Base-by-base conservation (phyloP, 1,284 basidiomycete genomes). In the Austroboletus novae-zelandiae region DNA sequence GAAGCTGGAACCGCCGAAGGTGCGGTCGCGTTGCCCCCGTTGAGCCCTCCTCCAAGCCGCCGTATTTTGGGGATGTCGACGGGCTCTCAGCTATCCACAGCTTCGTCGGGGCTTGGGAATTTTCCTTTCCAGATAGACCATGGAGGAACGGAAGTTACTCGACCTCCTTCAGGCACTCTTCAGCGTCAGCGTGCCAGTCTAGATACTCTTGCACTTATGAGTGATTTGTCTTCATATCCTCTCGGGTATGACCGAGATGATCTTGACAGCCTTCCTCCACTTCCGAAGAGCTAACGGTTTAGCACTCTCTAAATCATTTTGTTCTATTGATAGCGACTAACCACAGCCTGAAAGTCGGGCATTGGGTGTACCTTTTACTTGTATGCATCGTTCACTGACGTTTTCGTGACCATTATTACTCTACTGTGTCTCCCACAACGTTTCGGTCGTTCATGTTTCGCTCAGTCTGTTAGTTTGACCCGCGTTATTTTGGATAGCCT, bases 111-210 rank as follows among this genome's bases (percentile, higher is more conserved):
- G 39, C 74, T 86, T 53, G 85, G 82, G 31, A 87, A 79, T 49
- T 91, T 90, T 76, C 83, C 86, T 34, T 91, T 91, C 79, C 88
- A 90, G 55, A 89, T 91, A 62, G 87, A 89, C 54, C 74, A 80
- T 36, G 79, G 79, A 51, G 56, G 50, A 43, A 54, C 35, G 31
- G 61, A 71, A 34, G 45, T 60, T 61, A 43, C 59, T 53, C 50
- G 52, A 1, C 43, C 53, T 9, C 47, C 57, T 53, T 72, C 61
- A 65, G 27, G 31, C 11, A 47, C 51, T 23, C 60, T 69, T 49
- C 71, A 67, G 32, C 77, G 80, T 44, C 79, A 85, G 65, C 79
- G 89, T 47, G 89, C 89, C 20, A 91, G 89, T 65, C 70, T 91
- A 57, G 89, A 91, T 61, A 91, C 89, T 2, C 74, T 91, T 32